phyloP scores from a whole-genome alignment of 2,329 filamentous ascomycete genomes.

The Hymenoscyphus occultus region DNA sequence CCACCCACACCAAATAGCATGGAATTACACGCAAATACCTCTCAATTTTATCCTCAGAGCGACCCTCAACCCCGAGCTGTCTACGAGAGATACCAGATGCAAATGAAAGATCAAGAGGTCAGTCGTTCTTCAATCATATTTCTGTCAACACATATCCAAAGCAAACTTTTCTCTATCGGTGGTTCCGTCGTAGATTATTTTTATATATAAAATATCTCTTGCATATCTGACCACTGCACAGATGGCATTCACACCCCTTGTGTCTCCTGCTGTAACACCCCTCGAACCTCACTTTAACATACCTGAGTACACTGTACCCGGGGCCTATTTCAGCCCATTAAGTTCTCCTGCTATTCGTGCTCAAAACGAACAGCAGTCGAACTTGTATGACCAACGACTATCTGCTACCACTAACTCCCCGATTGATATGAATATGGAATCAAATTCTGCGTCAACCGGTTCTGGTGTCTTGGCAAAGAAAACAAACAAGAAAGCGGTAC shows the following conservation, averaged over 20 bases:
- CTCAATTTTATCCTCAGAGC: slow-evolving; percentile 58
- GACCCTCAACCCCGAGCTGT: slow-evolving; percentile 55
- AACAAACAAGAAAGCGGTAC: slow-evolving; percentile 24
- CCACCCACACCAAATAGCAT: slow-evolving; percentile 80
- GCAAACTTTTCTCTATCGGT: too few relatives aligned
- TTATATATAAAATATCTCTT: neutral
- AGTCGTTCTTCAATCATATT: slow-evolving; percentile 30
- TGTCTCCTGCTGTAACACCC: slow-evolving; percentile 80
- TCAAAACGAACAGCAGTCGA: slow-evolving; percentile 53
- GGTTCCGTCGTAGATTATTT: neutral
- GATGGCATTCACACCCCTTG: slow-evolving; percentile 77
- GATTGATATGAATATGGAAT: slow-evolving; percentile 33
- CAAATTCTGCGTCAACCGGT: slow-evolving; percentile 29
- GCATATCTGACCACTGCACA: slow-evolving; percentile 34
- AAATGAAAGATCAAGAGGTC: slow-evolving; percentile 66
- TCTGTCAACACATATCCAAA: too few relatives aligned
- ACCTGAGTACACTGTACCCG: slow-evolving; percentile 55
- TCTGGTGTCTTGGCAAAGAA: slow-evolving; percentile 25
- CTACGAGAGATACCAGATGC: slow-evolving; percentile 59
- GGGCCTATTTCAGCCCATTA: slow-evolving; percentile 77
- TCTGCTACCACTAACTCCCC: slow-evolving; percentile 38
- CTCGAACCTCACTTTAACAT: slow-evolving; percentile 65
- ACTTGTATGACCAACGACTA: slow-evolving; percentile 39
- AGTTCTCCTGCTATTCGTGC: slow-evolving; percentile 78
- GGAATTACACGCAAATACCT: slow-evolving; percentile 62